Percentiles rank a stretch among this genome's conserved stretches.
These are phyloP conservation scores for Penicillium cosmopolitanum DNA, from an alignment of 495 filamentous ascomycete species.

Conservation along the genomic window DNA sequence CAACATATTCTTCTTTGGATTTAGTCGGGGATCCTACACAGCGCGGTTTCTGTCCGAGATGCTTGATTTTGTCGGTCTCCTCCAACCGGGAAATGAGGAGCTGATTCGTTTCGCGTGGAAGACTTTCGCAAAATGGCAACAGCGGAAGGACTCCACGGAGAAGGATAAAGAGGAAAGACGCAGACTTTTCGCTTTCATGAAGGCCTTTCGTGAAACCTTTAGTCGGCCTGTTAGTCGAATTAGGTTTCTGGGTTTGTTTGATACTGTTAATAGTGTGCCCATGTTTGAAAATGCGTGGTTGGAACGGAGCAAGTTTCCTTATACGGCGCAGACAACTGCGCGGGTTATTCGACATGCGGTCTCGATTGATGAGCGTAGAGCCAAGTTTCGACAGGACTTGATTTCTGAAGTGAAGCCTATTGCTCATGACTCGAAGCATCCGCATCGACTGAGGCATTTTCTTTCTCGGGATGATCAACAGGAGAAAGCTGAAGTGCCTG, in stretches of 20 bases:
- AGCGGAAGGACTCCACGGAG: conserved; percentile 56
- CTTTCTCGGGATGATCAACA: conserved; percentile 7
- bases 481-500: conserved; percentile 17
- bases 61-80: conserved; percentile 77
- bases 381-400: conserved; percentile 69
- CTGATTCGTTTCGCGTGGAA: conserved; percentile 87
- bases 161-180: conserved; percentile 61
- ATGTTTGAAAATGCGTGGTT: conserved; percentile 83
- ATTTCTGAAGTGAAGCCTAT: conserved; percentile 55
- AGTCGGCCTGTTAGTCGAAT: conserved; percentile 73
- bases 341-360: conserved; percentile 71
- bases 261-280: conserved; percentile 75
- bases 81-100: conserved; percentile 81
- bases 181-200: conserved; percentile 73
- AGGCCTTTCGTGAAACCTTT: conserved; percentile 83
- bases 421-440: neutral
- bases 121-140: conserved; percentile 82
- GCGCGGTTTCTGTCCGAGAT: conserved; percentile 84
- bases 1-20: conserved; percentile 80
- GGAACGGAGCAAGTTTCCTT: conserved; percentile 78
- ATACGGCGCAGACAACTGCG: conserved; percentile 76
- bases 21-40: conserved; percentile 80
- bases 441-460: conserved; percentile 14
- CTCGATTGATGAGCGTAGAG: conserved; percentile 74
- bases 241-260: conserved; percentile 46